Percentiles rank a stretch among this genome's conserved stretches.
These are phyloP conservation scores for Claviceps sp. DNA, from an alignment of 2,329 filamentous ascomycete genomes.

Conservation along the genomic window DNA sequence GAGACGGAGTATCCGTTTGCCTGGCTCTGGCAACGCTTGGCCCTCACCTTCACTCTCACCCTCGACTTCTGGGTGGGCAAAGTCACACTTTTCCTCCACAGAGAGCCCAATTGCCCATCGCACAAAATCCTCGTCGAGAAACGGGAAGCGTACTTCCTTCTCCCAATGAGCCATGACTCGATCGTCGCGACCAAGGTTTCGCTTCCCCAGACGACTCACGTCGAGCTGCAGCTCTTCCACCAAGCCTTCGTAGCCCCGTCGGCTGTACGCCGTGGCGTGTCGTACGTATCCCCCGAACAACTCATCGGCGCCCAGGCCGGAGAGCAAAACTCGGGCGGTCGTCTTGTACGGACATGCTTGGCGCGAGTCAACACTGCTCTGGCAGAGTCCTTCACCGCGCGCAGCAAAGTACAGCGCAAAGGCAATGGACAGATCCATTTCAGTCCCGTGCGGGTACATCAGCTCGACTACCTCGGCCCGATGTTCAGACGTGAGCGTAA, in stretches of 20 bases:
- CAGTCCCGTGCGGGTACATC: slow-evolving; percentile 88
- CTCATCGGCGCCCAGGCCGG: slow-evolving; percentile 89
- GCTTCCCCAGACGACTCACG: slow-evolving; percentile 70
- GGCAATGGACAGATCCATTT: slow-evolving; percentile 96
- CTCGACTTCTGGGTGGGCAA: slow-evolving; percentile 36
- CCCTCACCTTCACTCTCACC: not conserved
- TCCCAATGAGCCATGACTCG: slow-evolving; percentile 82
- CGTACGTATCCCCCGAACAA: slow-evolving; percentile 88
- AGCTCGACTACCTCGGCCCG: slow-evolving; percentile 57
- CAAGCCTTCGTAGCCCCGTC: slow-evolving; percentile 56
- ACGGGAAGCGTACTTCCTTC: slow-evolving; percentile 81
- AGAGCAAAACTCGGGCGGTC: slow-evolving; percentile 70
- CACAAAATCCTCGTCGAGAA: slow-evolving; percentile 77
- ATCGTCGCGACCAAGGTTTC: slow-evolving; percentile 93
- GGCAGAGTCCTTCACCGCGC: slow-evolving; percentile 48
- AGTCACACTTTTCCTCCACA: slow-evolving; percentile 81
- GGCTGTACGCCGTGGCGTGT: slow-evolving; percentile 63
- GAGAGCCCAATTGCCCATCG: slow-evolving; percentile 61
- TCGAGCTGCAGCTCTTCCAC: slow-evolving; percentile 76
- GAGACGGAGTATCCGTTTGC: slow-evolving; percentile 68
- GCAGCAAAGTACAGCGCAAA: slow-evolving; percentile 92
- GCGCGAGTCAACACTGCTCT: slow-evolving; percentile 13
- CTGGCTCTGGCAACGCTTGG: slow-evolving; percentile 39
- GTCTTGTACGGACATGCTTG: slow-evolving; percentile 42
- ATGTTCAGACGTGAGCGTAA: slow-evolving; percentile 57